Base-by-base conservation (phyloP, 1,284 basidiomycete genomes). In the Ceratobasidium sp. region DNA sequence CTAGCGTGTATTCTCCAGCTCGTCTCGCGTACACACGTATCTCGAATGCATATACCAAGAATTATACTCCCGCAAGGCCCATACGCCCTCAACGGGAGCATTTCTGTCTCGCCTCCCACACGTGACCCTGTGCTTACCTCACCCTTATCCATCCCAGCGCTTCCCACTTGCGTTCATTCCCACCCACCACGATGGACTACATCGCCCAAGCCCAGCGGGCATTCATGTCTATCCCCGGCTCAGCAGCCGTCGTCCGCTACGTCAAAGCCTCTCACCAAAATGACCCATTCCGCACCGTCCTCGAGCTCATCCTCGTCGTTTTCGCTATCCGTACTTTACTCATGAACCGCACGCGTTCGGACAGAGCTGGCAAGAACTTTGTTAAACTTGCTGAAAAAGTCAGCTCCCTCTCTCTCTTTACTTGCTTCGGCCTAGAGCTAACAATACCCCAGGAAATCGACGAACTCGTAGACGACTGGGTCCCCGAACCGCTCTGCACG, bases 391-490 rank as follows among this genome's bases (percentile, higher is more conserved):
- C 88, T 65, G 94, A 96, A 81, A 96, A 97, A 90, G 96, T 96
- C 80, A 56, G 88, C 79, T 80, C 33, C n/a, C 15, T 62, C 15
- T 23, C 40, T 7, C 28, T 42, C 66, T 54, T 48, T 38, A 2
- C 4, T 33, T 33, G 13, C 33, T 40, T 26, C 73, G 33, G 73
- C 76, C 56, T 20, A 57, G 6, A 26, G 62, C 73, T 65, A 2
- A 65, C 46, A 44, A 10, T 42, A 50, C 69, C 52, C n/a, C 82
- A 98, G 95, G 98, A 99, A 91, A 93, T 99, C 78, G 93, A 98
- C 83, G 97, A 99, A 82, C 90, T 99, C 50, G 95, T 99, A 1
- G 92, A 95, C 78, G 98, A 99, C 84, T 99, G 97, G 95, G 88
- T 88, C 12, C 98, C 98, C 0, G 95, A 97, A 80, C 92, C 95